Base-by-base conservation (phyloP, 2,329 filamentous ascomycete genomes). In the Ceratocystis harringtonii region DNA sequence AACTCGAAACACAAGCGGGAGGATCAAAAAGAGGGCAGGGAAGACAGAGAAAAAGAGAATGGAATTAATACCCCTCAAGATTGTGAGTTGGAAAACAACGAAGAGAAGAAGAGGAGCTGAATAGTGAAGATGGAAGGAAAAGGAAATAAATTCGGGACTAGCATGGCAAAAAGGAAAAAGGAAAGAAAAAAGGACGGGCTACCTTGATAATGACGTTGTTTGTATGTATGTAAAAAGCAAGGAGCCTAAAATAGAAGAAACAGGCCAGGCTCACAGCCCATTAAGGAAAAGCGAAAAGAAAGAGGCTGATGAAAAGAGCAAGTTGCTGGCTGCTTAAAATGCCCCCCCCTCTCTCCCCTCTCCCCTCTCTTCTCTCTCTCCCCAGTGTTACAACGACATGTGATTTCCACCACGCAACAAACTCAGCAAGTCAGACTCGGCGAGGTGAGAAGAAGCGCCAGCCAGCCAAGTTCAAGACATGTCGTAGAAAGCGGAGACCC, bases 401-500 rank as follows among this genome's bases (percentile, higher is more conserved):
- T 50, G 45, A 50, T 50, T 50, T 22, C 45, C n/a, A 50, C 45
- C 45, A 50, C 45, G 45, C 45, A n/a, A 50, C n/a, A 50, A 10
- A n/a, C 8, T 50, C 32, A 36, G 32, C 10, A 36, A 36, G 45
- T 50, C 25, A 57, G 22, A 28, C 15, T 30, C 22, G 22, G 52
- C 32, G 52, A 28, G 22, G 22, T 25, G 28, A 57, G 28, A 57
- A 28, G 52, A 55, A 25, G 50, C 19, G 5, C 22, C 22, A 50
- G 45, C n/a, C 15, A n/a, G 45, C n/a, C 45, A 50, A 36, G 10
- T 50, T n/a, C 22, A 57, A 57, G 52, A 57, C 52, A 57, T 57
- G 52, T 57, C 52, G 52, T 57, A 57, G 52, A 57, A 57, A 57
- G 52, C 52, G 52, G 52, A 57, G 52, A 57, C 52, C 17, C 22